phyloP scores from a whole-genome alignment of 108 stramenopile genomes.

The Schizochytrium sp. region DNA sequence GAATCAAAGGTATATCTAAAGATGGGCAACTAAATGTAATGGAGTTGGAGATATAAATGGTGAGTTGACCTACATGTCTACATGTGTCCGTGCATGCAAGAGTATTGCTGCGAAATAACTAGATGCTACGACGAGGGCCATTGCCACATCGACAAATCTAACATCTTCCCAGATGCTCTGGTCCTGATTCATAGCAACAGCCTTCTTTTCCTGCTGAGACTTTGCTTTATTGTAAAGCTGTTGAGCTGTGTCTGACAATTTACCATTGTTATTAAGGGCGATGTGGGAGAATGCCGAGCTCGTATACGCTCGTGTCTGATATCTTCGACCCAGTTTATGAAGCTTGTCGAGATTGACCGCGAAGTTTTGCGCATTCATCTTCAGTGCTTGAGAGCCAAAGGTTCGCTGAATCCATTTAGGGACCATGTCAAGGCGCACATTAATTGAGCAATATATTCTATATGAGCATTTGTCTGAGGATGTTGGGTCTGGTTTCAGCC shows the following conservation, averaged over 20 bases:
- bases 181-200: no score
- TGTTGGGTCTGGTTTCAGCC: background rate
- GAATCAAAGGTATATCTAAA: no score
- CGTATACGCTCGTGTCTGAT: background rate
- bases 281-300: slow-evolving; percentile 45
- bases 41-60: no score
- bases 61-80: no score
- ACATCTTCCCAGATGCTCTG: no score
- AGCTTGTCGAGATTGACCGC: slow-evolving; percentile 27
- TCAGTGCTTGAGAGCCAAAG: slow-evolving; percentile 1
- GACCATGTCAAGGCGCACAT: slow-evolving; percentile 5
- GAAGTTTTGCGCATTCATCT: slow-evolving; percentile 37
- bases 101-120: no score
- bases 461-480: background rate
- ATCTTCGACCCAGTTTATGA: background rate
- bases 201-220: no score
- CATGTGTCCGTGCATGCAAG: no score
- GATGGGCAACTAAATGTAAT: no score
- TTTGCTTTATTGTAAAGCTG: no score
- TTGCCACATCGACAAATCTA: no score
- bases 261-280: background rate
- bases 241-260: background rate
- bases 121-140: no score
- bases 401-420: slow-evolving; percentile 48
- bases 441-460: background rate